Conservation (phyloP, 2,329 filamentous ascomycete species). For the Cordyceps cateniannulata region DNA sequence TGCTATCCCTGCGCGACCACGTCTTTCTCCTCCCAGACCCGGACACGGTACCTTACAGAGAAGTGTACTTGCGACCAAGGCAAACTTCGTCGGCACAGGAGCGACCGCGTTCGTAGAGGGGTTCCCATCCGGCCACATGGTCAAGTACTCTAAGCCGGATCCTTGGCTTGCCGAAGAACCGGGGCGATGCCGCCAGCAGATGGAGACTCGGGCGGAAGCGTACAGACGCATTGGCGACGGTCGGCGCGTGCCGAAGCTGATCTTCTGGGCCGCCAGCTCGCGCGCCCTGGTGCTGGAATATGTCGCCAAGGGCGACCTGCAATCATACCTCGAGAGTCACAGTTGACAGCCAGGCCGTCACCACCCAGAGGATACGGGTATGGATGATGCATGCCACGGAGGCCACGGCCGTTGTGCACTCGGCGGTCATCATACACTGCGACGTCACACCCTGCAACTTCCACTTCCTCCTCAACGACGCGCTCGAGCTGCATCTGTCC, state of each 20-base stretch:
- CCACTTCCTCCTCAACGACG: constrained; percentile 29
- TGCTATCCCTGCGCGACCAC: constrained; percentile 17
- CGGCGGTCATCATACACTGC: constrained; percentile 30
- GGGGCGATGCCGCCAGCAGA: constrained; percentile 13
- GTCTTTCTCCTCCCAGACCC: constrained; percentile 18
- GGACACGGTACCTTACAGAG: constrained; percentile 13
- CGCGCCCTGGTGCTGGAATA: constrained; percentile 22
- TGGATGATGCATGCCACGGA: constrained; percentile 29
- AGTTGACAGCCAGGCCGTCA: background rate
- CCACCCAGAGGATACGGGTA: background rate
- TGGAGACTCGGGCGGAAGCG: constrained; percentile 19
- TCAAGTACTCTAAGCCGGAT: constrained; percentile 19
- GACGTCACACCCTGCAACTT: constrained; percentile 34
- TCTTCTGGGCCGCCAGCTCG: constrained; percentile 18
- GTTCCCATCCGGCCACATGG: constrained; percentile 18
- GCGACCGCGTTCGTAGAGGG: constrained; percentile 18
- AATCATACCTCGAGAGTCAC: constrained; percentile 17
- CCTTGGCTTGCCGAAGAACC: constrained; percentile 11
- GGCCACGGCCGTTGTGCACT: constrained; percentile 29
- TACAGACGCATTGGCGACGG: constrained; percentile 19
- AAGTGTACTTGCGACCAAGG: constrained; percentile 19
- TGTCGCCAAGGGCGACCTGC: constrained; percentile 20
- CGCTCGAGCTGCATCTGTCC: constrained; percentile 29
- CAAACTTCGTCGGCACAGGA: constrained; percentile 15
- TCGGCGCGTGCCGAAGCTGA: constrained; percentile 17